Base-by-base conservation (phyloP, 805 yeast genomes). In the Debaryomyces prosopidis region DNA sequence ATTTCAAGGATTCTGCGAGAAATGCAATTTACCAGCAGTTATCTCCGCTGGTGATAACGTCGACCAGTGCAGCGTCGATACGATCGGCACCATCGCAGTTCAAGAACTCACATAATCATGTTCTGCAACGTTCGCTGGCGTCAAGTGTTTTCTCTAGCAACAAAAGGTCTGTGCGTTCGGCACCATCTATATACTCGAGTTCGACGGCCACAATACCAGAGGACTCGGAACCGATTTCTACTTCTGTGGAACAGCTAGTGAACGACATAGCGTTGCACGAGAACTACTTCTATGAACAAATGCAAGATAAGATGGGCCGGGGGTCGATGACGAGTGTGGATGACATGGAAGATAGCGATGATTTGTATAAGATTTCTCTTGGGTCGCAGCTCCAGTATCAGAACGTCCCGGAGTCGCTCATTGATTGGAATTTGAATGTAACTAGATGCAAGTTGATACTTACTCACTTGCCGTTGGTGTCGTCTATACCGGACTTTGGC, bases 391-490 rank as follows among this genome's bases (percentile, higher is more conserved):
- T 72, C 26, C 58, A 55, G 44, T 71, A 69, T 51, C 76, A 72
- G 46, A 60, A 65, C 46, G 55, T 56, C 8, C 68, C 69, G 26
- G 79, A 75, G 49, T 58, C 66, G 14, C 57, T 77, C 11, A 65
- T 77, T 10, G 82, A 77, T 53, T 77, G 82, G 82, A 76, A 76
- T 53, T 62, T 77, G 41, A 77, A 77, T 51, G 73, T 77, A 36
- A 70, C 80, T 14, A 58, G 82, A 39, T 73, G 79, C 40, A 68
- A 75, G 49, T 63, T 77, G 31, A 68, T 77, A 39, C 54, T 76
- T 30, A 66, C 65, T 3, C 66, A 59, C 41, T 51, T 72, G 51
- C 77, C 77, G 10, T 51, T 58, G 53, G 60, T 71, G 14, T 60
- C 71, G 1, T 62, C 72, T 1, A 60, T 65, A 12, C 73, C 75